A percentile compares a stretch with the other conserved stretches of the same genome.
These are phyloP conservation scores for Cyberlindnera mrakii DNA, from an alignment of 805 yeast species.

Conservation along the genomic window DNA sequence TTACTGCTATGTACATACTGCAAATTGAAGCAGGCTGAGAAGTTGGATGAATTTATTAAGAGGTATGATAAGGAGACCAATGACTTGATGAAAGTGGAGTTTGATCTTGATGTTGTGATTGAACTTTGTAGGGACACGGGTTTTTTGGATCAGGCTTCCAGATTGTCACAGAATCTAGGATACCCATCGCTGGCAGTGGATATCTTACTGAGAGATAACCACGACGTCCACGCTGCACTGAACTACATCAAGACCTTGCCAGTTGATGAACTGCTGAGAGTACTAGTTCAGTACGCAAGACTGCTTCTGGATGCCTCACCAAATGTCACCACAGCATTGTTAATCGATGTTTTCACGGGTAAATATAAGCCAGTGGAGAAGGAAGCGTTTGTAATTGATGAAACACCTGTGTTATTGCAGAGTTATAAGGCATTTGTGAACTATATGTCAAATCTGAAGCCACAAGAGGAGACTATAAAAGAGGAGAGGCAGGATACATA, in stretches of 20 bases:
- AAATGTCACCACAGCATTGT: slow-evolving; percentile 70
- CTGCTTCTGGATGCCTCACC: slow-evolving; percentile 62
- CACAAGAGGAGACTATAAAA: slow-evolving; percentile 11
- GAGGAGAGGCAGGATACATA: slow-evolving; percentile 44
- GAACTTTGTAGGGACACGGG: slow-evolving; percentile 68
- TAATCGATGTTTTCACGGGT: slow-evolving; percentile 88
- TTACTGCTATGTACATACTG: slow-evolving; percentile 74
- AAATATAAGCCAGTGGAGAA: slow-evolving; percentile 46
- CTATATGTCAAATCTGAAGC: slow-evolving; percentile 37
- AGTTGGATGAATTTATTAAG: slow-evolving; percentile 51
- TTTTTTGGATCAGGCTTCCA: slow-evolving; percentile 59
- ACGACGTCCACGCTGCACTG: slow-evolving; percentile 55
- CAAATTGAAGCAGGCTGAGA: slow-evolving; percentile 57
- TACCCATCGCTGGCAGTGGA: slow-evolving; percentile 73
- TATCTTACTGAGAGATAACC: slow-evolving; percentile 60
- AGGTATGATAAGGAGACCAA: slow-evolving; percentile 31
- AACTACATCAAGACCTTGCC: slow-evolving; percentile 60
- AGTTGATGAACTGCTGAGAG: slow-evolving; percentile 71
- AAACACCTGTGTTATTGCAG: slow-evolving; percentile 30
- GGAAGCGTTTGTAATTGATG: slow-evolving; percentile 14
- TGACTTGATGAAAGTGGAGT: slow-evolving; percentile 33
- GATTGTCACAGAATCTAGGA: slow-evolving; percentile 62
- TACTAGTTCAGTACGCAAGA: slow-evolving; percentile 63
- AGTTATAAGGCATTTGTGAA: slow-evolving; percentile 54
- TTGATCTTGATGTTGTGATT: slow-evolving; percentile 65